Evolutionary conservation across 148 eudicot species (phyloP).

Genomic region (Linanthus parryae): DNA sequence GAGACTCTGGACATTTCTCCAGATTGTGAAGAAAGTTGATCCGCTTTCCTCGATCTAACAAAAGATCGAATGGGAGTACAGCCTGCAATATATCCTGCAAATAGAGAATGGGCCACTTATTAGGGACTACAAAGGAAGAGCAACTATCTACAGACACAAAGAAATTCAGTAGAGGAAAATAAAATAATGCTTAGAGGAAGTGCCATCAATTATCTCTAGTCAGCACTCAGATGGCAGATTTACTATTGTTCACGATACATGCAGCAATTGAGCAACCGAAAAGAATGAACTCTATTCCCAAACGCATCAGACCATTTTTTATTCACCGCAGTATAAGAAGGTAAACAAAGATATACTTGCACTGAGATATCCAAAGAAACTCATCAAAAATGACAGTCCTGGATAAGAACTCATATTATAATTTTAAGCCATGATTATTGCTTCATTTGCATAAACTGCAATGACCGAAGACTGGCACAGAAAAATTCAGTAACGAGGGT

Average conservation of each 20-base stretch:
- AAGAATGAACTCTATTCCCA: background rate
- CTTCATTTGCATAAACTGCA: background rate
- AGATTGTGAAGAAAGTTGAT: conserved; percentile 42
- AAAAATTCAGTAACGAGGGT: too few species aligned
- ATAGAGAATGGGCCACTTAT: conserved; percentile 13
- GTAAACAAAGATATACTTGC: background rate
- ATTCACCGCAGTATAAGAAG: background rate
- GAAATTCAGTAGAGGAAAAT: background rate
- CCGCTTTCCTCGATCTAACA: conserved; percentile 72
- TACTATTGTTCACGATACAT: background rate
- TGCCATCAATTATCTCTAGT: background rate
- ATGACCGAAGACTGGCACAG: background rate
- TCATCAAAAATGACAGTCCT: too few species aligned
- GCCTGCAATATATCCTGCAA: conserved; percentile 87
- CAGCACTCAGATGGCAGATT: conserved; percentile 1
- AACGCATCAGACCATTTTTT: too few species aligned
- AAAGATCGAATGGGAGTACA: conserved; percentile 83
- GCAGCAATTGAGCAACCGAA: background rate
- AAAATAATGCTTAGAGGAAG: background rate
- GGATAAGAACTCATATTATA: too few species aligned
- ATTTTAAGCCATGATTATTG: too few species aligned
- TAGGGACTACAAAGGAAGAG: background rate
- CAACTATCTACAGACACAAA: conserved; percentile 1
- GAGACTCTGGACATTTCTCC: conserved; percentile 31
- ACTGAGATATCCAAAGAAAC: too few species aligned